Evolutionary conservation across 768 basidiomycete genomes (phyloP).

Genomic region (Xerocomellus amylosporus): DNA sequence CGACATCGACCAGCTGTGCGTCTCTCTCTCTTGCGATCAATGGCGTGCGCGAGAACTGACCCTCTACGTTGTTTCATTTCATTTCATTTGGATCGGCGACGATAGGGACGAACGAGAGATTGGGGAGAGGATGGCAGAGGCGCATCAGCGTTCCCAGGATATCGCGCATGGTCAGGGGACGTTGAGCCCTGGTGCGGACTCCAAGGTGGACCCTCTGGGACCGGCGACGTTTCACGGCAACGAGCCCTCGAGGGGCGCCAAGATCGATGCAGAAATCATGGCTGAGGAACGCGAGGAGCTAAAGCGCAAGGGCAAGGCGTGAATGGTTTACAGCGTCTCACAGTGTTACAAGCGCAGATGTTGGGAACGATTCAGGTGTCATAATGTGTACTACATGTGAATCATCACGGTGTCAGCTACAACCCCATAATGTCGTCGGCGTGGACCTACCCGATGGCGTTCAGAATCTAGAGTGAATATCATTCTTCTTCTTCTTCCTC

Average conservation of each 20-base stretch:
- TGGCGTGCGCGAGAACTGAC: background rate
- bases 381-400: background rate
- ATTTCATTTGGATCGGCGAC: background rate
- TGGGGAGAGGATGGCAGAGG: slow-evolving; percentile 36
- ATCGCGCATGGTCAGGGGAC: slow-evolving; percentile 24
- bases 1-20: slow-evolving; percentile 32
- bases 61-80: background rate
- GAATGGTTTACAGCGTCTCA: background rate
- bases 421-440: background rate
- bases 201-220: slow-evolving; percentile 43
- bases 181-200: slow-evolving; percentile 30
- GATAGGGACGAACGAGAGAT: slow-evolving; percentile 45
- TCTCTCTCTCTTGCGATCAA: background rate
- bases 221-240: slow-evolving; percentile 54
- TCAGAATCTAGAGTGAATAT: background rate
- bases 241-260: slow-evolving; percentile 54
- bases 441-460: background rate
- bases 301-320: slow-evolving; percentile 41
- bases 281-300: slow-evolving; percentile 49
- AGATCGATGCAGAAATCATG: slow-evolving; percentile 56
- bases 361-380: background rate
- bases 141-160: slow-evolving; percentile 31
- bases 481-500: slow-evolving; percentile 44
- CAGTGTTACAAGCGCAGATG: background rate
- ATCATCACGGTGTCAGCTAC: background rate